These are phyloP conservation scores for Eutrema salsugineum DNA, from an alignment of 441 rosid genomes.

Conservation along the genomic window DNA sequence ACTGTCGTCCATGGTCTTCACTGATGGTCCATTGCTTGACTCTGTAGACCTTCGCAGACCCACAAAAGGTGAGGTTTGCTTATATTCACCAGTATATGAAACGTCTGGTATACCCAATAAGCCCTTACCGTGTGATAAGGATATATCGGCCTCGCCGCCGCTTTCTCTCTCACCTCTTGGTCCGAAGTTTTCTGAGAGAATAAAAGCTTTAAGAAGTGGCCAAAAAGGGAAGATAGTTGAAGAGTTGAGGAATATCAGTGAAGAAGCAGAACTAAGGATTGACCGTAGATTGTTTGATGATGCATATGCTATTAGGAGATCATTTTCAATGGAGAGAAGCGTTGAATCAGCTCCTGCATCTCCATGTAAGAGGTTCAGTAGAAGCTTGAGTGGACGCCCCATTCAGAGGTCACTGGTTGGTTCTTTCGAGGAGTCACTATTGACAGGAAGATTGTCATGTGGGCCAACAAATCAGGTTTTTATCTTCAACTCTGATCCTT, in stretches of 20 bases:
- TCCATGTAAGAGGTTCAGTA: constrained; percentile 48
- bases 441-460: constrained; percentile 79
- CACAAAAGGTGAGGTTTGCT: constrained; percentile 31
- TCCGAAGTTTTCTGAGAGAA: constrained; percentile 63
- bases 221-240: constrained; percentile 32
- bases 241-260: constrained; percentile 37
- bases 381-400: constrained; percentile 76
- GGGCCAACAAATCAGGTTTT: constrained; percentile 68
- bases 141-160: constrained; percentile 54
- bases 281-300: constrained; percentile 52
- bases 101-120: constrained; percentile 34
- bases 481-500: constrained; percentile 4
- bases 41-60: constrained; percentile 30
- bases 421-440: constrained; percentile 92
- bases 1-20: constrained; percentile 46
- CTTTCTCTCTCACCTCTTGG: constrained; percentile 88
- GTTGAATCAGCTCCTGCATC: constrained; percentile 48
- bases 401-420: constrained; percentile 90
- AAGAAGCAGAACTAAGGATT: constrained; percentile 40
- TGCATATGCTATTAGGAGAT: constrained; percentile 46
- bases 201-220: constrained; percentile 38
- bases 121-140: constrained; percentile 40
- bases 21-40: constrained; percentile 77
- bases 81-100: constrained; percentile 39
- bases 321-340: constrained; percentile 57